Percentiles rank a stretch among this genome's conserved stretches.
Evolutionary conservation across 2,329 filamentous ascomycete genomes (phyloP).

Genomic region (Alternaria rosae): DNA sequence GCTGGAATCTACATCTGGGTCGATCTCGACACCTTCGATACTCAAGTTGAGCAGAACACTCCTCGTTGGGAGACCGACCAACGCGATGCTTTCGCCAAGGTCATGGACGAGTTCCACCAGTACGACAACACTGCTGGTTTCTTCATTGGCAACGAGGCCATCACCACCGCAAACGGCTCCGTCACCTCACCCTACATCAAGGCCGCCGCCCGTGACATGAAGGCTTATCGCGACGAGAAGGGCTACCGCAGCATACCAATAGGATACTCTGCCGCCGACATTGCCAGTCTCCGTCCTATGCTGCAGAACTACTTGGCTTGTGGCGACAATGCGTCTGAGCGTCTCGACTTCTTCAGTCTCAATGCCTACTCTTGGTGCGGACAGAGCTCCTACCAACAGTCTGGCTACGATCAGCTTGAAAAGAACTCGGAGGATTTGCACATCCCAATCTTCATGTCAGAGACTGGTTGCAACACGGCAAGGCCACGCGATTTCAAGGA

Average conservation of each 20-base stretch:
- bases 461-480: slow-evolving; percentile 80
- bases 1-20: slow-evolving; percentile 77
- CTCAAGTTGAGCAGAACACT: slow-evolving; percentile 69
- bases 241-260: slow-evolving; percentile 82
- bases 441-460: slow-evolving; percentile 73
- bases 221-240: slow-evolving; percentile 78
- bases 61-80: slow-evolving; percentile 78
- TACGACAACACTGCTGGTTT: slow-evolving; percentile 80
- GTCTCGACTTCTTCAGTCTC: slow-evolving; percentile 82
- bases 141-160: slow-evolving; percentile 87
- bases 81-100: slow-evolving; percentile 70
- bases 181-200: slow-evolving; percentile 82
- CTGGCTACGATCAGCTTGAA: slow-evolving; percentile 76
- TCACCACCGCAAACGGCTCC: slow-evolving; percentile 66
- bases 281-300: slow-evolving; percentile 71
- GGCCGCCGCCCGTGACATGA: slow-evolving; percentile 80
- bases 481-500: slow-evolving; percentile 71
- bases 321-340: slow-evolving; percentile 70
- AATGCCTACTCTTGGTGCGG: slow-evolving; percentile 78
- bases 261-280: slow-evolving; percentile 88
- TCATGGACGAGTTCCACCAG: slow-evolving; percentile 78
- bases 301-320: slow-evolving; percentile 80
- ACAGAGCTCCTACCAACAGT: slow-evolving; percentile 59
- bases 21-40: slow-evolving; percentile 75
- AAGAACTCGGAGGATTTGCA: slow-evolving; percentile 70